A percentile compares a stretch with the other conserved stretches of the same genome.
Evolutionary conservation across 2,329 filamentous ascomycete genomes (phyloP).

Genomic region (Grosmannia serpens): DNA sequence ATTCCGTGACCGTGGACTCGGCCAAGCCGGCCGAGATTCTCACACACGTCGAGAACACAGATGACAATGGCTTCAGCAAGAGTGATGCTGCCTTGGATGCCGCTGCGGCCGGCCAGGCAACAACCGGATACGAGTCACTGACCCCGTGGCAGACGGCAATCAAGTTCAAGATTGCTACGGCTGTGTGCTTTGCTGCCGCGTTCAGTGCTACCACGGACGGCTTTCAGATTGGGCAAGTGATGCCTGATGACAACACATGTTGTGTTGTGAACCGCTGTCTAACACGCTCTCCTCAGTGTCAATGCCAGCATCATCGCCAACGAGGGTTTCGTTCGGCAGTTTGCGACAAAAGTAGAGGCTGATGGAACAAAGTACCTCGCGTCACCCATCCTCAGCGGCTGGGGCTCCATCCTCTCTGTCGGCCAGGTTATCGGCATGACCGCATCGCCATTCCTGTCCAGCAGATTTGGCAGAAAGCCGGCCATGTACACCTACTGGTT

Average conservation of each 20-base stretch:
- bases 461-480: constrained; percentile 20
- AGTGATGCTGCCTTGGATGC: neutral
- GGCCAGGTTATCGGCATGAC: constrained; percentile 28
- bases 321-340: constrained; percentile 24
- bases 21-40: neutral
- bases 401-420: constrained; percentile 27
- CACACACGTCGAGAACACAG: neutral
- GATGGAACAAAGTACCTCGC: constrained; percentile 19
- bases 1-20: neutral
- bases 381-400: constrained; percentile 23
- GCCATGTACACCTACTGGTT: constrained; percentile 21
- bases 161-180: constrained; percentile 16
- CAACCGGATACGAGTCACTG: constrained; percentile 17
- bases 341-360: constrained; percentile 17
- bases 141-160: constrained; percentile 16
- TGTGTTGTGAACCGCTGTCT: too few relatives aligned
- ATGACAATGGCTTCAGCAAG: neutral
- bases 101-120: constrained; percentile 13
- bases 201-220: constrained; percentile 18
- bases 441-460: constrained; percentile 16
- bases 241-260: too few relatives aligned
- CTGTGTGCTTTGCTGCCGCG: constrained; percentile 16
- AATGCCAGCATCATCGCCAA: constrained; percentile 26
- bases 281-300: constrained; percentile 14
- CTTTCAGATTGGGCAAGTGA: constrained; percentile 17